Conservation (phyloP, 345 rosid genomes). For the Pistacia integerrima region DNA sequence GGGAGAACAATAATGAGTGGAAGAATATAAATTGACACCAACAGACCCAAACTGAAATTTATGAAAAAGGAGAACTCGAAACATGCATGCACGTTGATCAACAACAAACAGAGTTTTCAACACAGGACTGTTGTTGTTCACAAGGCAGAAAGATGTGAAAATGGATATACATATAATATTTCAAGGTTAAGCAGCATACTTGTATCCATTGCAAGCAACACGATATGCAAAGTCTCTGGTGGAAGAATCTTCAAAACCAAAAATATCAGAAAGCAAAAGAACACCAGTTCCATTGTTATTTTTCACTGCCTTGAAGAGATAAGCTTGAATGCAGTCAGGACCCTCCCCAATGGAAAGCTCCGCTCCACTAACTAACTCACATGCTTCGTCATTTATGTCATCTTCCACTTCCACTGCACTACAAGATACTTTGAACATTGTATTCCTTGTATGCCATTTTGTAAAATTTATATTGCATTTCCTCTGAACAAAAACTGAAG, state of each 20-base stretch:
- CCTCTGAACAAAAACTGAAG: conserved; percentile 60
- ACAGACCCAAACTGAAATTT: neutral
- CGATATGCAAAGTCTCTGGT: conserved; percentile 88
- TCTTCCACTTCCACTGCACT: conserved; percentile 45
- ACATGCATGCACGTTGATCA: neutral
- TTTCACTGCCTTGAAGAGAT: conserved; percentile 77
- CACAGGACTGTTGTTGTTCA: neutral
- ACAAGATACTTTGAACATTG: conserved; percentile 24
- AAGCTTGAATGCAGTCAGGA: conserved; percentile 56
- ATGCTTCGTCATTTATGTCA: conserved; percentile 56
- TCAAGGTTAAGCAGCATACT: conserved; percentile 46
- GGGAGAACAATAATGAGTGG: too few relatives aligned
- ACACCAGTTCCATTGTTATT: conserved; percentile 80
- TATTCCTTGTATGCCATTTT: conserved; percentile 16
- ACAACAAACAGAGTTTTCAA: neutral
- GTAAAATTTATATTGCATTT: conserved; percentile 28
- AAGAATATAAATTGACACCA: neutral
- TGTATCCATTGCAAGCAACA: conserved; percentile 87
- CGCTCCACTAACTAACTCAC: conserved; percentile 71
- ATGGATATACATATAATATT: neutral
- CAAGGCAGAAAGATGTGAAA: neutral
- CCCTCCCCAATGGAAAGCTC: conserved; percentile 67
- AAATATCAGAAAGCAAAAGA: conserved; percentile 71
- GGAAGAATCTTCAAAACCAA: conserved; percentile 80
- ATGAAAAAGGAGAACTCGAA: neutral